phyloP scores from a whole-genome alignment of 1,284 basidiomycete species.

The Boletus semigastroideus region DNA sequence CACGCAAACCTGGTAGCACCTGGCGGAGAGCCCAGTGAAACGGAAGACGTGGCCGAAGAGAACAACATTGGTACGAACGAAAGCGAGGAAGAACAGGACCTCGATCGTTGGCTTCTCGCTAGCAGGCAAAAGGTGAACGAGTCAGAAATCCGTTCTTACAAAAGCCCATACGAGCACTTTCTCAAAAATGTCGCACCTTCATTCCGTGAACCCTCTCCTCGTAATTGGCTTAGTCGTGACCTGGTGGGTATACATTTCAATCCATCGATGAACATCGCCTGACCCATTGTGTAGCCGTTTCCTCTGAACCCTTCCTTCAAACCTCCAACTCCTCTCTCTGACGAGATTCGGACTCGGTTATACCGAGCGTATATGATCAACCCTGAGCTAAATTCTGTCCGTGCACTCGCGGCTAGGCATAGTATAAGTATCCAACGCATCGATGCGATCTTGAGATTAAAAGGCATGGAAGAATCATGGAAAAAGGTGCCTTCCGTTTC shows the following conservation, averaged over 20 bases:
- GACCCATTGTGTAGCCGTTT: constrained; percentile 57
- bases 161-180: constrained; percentile 16
- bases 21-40: not conserved
- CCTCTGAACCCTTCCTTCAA: constrained; percentile 79
- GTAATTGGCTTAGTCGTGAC: constrained; percentile 58
- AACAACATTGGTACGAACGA: constrained; percentile 4
- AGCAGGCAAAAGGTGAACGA: constrained; percentile 16
- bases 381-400: constrained; percentile 56
- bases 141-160: constrained; percentile 16
- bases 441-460: constrained; percentile 76
- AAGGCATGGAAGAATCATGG: constrained; percentile 71
- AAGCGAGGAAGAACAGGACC: constrained; percentile 2
- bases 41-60: constrained; percentile 9
- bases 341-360: constrained; percentile 52
- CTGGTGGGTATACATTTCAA: constrained; percentile 44
- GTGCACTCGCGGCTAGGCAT: constrained; percentile 58
- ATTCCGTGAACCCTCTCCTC: constrained; percentile 36
- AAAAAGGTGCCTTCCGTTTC: constrained; percentile 50
- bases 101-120: constrained; percentile 16
- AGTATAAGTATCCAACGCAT: constrained; percentile 73
- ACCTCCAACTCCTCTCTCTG: constrained; percentile 73
- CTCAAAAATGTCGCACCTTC: constrained; percentile 17
- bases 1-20: constrained; percentile 1
- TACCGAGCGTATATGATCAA: constrained; percentile 58
- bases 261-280: not conserved